Base-by-base conservation (phyloP, 352 stramenopile genomes). In the Lagenidium giganteum region DNA sequence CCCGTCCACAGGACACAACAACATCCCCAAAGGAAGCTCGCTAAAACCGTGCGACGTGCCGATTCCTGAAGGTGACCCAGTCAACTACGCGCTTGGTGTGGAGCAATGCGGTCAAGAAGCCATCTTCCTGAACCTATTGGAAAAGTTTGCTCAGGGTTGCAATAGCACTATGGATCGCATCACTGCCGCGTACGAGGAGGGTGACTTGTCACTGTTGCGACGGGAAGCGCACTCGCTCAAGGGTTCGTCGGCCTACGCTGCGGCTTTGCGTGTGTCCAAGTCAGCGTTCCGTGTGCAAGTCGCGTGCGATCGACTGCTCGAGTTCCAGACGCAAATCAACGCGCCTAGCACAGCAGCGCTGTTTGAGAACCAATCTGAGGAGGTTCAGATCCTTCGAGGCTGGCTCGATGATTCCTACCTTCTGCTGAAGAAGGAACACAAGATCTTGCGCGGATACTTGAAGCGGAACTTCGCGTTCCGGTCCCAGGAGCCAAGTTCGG, bases 201-300 rank as follows among this genome's bases (percentile, higher is more conserved):
- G 55, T n/a, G 63, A 90, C 23, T 64, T 87, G 17, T 38, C 45
- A 3, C 45, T 76, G 18, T 62, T 81, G 23, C 61, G 72, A 8
- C 70, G 80, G 14, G 80, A 93, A 60, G 66, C 75, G 8, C 80
- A 93, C 57, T 89, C 80, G 11, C 53, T 93, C 9, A 93, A 93
- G 39, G 80, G 80, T 2, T 88, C 77, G 3, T 87, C 80, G 3
- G 75, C 80, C 18, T 93, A 93, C 36, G 80, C 83, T 1, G 80
- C 80, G 13, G 80, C 80, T 3, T 64, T 87, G 9, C 70, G 80
- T 1, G 67, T 93, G 21, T 90, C 77, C n/a, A 90, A 87, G 48
- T 63, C 73, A 3, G 77, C 80, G 6, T 93, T 83, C 68, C 80
- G 80, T 16, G 75, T 89, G 4, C 80, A 93, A 61, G 49, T 87